A percentile compares a stretch with the other conserved stretches of the same genome.
phyloP scores from a whole-genome alignment of 2,329 filamentous ascomycete genomes.

The Pseudogymnoascus sp. region DNA sequence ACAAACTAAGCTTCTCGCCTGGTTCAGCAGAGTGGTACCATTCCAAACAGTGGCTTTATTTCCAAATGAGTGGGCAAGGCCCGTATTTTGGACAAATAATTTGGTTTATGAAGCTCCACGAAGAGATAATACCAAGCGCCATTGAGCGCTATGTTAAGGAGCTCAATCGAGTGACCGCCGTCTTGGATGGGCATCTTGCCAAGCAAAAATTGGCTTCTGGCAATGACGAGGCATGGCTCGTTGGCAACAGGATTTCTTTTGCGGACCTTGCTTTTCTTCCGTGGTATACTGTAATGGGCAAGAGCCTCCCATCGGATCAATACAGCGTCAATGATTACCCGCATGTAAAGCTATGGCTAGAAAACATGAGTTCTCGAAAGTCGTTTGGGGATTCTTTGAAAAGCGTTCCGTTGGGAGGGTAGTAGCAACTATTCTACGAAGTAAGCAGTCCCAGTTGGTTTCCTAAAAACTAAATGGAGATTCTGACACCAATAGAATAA shows the following conservation, averaged over 20 bases:
- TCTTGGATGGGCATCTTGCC: constrained; percentile 32
- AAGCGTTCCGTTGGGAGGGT: not conserved
- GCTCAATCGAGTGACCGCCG: constrained; percentile 26
- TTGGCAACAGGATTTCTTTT: constrained; percentile 32
- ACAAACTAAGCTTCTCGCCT: not conserved
- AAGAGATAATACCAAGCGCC: constrained; percentile 34
- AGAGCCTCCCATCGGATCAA: constrained; percentile 8
- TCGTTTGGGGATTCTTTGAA: not conserved
- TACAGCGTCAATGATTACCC: not conserved
- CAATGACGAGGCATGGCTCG: constrained; percentile 27
- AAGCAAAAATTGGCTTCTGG: constrained; percentile 15
- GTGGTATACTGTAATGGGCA: constrained; percentile 14
- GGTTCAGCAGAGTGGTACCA: constrained; percentile 13
- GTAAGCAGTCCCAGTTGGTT: not conserved
- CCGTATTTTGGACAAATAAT: constrained; percentile 30
- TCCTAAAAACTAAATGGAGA: not conserved
- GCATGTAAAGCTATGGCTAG: not conserved
- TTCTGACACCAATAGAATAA: not conserved
- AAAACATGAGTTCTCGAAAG: not conserved
- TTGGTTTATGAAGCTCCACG: constrained; percentile 26
- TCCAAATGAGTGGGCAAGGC: constrained; percentile 30
- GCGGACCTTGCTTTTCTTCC: constrained; percentile 26
- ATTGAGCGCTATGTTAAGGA: constrained; percentile 38
- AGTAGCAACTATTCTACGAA: not conserved
- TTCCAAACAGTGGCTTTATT: constrained; percentile 30